Evolutionary conservation across 2,329 filamentous ascomycete genomes (phyloP).

Genomic region (Trichoderma semiorbis): DNA sequence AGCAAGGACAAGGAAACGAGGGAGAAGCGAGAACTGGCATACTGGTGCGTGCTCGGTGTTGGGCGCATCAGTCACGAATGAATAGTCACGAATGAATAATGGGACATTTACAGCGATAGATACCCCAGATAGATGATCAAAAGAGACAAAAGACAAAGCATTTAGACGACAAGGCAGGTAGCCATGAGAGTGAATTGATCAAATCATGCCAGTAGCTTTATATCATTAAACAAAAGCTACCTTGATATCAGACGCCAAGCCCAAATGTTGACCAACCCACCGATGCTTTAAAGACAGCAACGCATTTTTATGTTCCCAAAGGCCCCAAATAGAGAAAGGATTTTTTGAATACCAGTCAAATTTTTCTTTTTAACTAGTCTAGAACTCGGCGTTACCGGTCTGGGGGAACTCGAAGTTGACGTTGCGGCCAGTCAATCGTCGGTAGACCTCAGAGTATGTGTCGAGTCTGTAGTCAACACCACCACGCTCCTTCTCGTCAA

Average conservation of each 20-base stretch:
- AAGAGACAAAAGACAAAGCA: constrained; percentile 5
- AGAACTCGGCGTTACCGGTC: constrained; percentile 65
- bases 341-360: constrained; percentile 9
- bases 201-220: constrained; percentile 41
- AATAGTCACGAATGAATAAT: constrained; percentile 34
- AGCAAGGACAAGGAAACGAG: constrained; percentile 58
- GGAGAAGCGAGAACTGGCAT: constrained; percentile 84
- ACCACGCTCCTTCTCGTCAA: constrained; percentile 99
- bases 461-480: constrained; percentile 99
- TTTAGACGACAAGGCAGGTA: constrained; percentile 24
- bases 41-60: constrained; percentile 90
- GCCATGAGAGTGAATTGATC: constrained; percentile 26
- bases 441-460: constrained; percentile 99
- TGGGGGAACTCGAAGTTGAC: constrained; percentile 99
- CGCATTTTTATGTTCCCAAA: constrained; percentile 24
- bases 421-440: constrained; percentile 90
- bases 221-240: constrained; percentile 47
- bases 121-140: constrained; percentile 37
- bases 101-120: constrained; percentile 30
- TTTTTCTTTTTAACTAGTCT: constrained; percentile 13
- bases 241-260: constrained; percentile 47
- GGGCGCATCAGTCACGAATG: constrained; percentile 66
- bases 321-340: neutral
- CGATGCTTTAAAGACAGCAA: constrained; percentile 33
- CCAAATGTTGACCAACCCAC: constrained; percentile 41